Evolutionary conservation across 2,329 filamentous ascomycete species (phyloP), one percentile per base, ranked within the genome.

Genomic region (Uncinocarpus reesii): DNA sequence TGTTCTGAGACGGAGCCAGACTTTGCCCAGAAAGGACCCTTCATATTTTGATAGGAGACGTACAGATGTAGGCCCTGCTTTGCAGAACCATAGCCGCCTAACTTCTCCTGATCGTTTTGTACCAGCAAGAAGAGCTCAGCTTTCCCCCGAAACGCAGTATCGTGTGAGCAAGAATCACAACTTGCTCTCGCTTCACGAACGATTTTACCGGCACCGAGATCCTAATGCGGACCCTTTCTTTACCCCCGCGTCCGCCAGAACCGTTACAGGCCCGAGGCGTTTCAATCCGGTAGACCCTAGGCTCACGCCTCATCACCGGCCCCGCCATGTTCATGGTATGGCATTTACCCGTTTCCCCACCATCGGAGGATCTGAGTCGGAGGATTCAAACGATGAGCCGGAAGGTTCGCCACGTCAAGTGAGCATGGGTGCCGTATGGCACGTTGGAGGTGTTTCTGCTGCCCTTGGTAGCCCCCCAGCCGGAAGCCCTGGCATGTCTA

Each of bases 391-490:
- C 10, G 35, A 23, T 38, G 6, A 41, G 35, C n/a, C 44, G 20
- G 47, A 46, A 50, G 16, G 51, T 53, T 40, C 55, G 56, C 23
- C 45, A 15, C 55, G 74, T 48, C 72, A 81, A 60, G 69, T 79
- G 52, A 89, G 84, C 61, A 68, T 73, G 52, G 83, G 84, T 2
- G 76, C 81, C 7, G 74, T 90, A 15, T 94, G 86, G 86, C 78
- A 80, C 15, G 80, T 92, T 8, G 84, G 86, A 21, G 83, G 84
- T n/a, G 61, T 78, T 7, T 76, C 78, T 42, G 76, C 78, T 36
- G 20, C 42, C 7, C 13, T 44, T 5, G 32, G 37, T 21, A 24
- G 32, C 6, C 61, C 63, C 23, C 55, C 72, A 15, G 55, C 64
- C 42, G 67, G 65, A 4, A 57, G 82, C 16, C 70, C 81, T 40